A percentile compares a stretch with the other conserved stretches of the same genome.
Evolutionary conservation across 768 basidiomycete genomes (phyloP).

Genomic region (Tricholoma flavovirens): DNA sequence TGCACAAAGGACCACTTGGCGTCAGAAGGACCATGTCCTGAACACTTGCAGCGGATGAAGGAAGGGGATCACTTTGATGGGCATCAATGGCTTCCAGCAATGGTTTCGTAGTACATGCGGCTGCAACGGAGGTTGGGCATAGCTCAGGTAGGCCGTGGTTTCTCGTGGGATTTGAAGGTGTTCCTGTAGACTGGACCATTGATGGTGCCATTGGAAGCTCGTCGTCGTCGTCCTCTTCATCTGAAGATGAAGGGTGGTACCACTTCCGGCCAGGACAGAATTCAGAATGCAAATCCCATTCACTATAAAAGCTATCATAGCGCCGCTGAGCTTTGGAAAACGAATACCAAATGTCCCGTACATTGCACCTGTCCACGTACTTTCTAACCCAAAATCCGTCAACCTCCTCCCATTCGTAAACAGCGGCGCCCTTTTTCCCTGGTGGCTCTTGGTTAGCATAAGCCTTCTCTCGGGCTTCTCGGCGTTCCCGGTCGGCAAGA

Average conservation of each 20-base stretch:
- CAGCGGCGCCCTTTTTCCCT: neutral
- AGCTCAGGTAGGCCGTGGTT: neutral
- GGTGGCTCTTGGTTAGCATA: neutral
- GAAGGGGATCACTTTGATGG: neutral
- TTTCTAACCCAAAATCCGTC: constrained; percentile 2
- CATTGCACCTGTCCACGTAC: neutral
- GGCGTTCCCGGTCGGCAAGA: neutral
- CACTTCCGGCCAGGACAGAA: neutral
- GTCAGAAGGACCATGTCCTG: neutral
- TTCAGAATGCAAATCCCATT: neutral
- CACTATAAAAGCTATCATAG: neutral
- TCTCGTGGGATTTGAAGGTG: neutral
- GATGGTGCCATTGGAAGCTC: neutral
- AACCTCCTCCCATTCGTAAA: neutral
- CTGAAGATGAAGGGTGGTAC: neutral
- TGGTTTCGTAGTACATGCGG: neutral
- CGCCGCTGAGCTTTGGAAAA: neutral
- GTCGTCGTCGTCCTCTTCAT: neutral
- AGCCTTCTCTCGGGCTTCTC: neutral
- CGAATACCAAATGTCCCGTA: neutral
- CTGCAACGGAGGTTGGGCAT: neutral
- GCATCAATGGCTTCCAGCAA: neutral
- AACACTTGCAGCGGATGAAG: neutral
- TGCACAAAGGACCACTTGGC: neutral
- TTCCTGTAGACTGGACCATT: neutral